phyloP scores from a whole-genome alignment of 2,329 filamentous ascomycete species.

The Colletotrichum cordylinicola region DNA sequence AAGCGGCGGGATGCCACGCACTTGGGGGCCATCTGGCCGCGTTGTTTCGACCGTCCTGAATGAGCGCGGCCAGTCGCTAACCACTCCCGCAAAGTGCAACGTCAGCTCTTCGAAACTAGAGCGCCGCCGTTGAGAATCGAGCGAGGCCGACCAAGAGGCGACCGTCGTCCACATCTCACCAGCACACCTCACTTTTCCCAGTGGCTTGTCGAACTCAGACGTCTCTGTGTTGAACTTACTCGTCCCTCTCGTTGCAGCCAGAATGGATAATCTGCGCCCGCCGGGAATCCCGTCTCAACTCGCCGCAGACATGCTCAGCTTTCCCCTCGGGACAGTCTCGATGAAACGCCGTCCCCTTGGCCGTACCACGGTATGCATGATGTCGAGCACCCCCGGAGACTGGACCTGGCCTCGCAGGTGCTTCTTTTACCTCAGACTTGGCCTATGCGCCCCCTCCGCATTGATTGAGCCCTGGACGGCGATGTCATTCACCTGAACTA shows the following conservation, averaged over 20 bases:
- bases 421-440: conserved; percentile 6
- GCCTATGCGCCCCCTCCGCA: not conserved
- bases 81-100: not conserved
- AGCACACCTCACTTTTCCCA: not conserved
- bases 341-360: conserved; percentile 10
- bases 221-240: not conserved
- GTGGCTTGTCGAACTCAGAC: not conserved
- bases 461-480: not conserved
- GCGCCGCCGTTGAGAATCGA: not conserved
- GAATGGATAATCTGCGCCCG: not conserved
- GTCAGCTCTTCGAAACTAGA: not conserved
- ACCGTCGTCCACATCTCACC: not conserved
- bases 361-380: conserved; percentile 15
- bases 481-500: not conserved
- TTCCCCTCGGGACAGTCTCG: conserved; percentile 1
- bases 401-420: not conserved
- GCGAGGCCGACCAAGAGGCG: not conserved
- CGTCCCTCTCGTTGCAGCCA: conserved; percentile 2
- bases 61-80: not conserved
- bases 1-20: not conserved
- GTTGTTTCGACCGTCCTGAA: conserved; percentile 12
- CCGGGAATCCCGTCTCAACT: conserved; percentile 15
- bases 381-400: not conserved
- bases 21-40: not conserved
- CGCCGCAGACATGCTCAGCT: conserved; percentile 1